A percentile compares a stretch with the other conserved stretches of the same genome.
Evolutionary conservation across 2,329 filamentous ascomycete genomes (phyloP).

Genomic region (Ciborinia camelliae): DNA sequence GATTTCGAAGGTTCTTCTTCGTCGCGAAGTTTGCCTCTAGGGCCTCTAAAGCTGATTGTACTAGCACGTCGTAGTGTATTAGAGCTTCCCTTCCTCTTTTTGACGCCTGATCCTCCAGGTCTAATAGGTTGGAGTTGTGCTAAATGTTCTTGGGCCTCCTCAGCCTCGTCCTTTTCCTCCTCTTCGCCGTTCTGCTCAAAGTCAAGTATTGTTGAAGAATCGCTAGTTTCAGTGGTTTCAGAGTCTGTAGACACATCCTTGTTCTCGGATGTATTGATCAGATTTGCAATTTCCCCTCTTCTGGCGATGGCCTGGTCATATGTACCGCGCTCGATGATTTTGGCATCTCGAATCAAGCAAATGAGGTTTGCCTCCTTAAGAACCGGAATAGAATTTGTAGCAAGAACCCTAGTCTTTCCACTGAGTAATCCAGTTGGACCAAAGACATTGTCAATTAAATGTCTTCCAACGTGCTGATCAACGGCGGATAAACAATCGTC

Average conservation of each 20-base stretch:
- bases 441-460: constrained; percentile 91
- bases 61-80: constrained; percentile 85
- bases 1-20: constrained; percentile 78
- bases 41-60: constrained; percentile 83
- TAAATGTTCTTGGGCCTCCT: constrained; percentile 73
- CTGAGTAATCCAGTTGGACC: constrained; percentile 77
- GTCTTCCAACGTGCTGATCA: constrained; percentile 94
- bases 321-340: constrained; percentile 81
- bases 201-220: constrained; percentile 54
- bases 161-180: constrained; percentile 58
- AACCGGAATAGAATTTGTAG: constrained; percentile 92
- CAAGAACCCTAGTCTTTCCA: constrained; percentile 85
- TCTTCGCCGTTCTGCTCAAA: constrained; percentile 49
- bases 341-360: constrained; percentile 76
- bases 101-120: constrained; percentile 47
- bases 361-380: constrained; percentile 88
- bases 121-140: constrained; percentile 76
- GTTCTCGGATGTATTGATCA: constrained; percentile 72
- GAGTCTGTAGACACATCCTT: constrained; percentile 48
- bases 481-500: constrained; percentile 95
- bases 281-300: constrained; percentile 83
- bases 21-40: constrained; percentile 77
- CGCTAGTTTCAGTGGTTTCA: constrained; percentile 46
- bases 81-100: constrained; percentile 65
- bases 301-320: constrained; percentile 89